Percentiles rank a stretch among this genome's conserved stretches.
These are phyloP conservation scores for Boletus sp. DNA, from an alignment of 768 basidiomycete species.

Conservation along the genomic window DNA sequence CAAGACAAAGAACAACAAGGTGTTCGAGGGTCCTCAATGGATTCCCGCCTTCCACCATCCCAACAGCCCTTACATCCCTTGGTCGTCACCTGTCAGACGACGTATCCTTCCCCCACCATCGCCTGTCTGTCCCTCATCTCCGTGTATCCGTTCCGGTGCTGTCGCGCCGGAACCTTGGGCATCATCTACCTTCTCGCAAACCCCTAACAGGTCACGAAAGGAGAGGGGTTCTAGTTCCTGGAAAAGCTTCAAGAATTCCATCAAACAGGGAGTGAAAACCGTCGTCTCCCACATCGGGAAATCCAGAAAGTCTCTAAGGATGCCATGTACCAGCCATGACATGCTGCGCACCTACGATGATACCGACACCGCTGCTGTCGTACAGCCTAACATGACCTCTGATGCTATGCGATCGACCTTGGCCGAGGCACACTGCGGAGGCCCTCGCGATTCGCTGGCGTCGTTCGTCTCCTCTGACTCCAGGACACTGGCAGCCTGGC, in stretches of 20 bases:
- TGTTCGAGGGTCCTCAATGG: conserved; percentile 30
- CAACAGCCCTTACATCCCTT: conserved; percentile 57
- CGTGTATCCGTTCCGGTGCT: conserved; percentile 38
- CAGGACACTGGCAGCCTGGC: conserved; percentile 34
- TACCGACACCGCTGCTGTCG: background rate
- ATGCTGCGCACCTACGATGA: conserved; percentile 11
- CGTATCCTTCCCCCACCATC: conserved; percentile 40
- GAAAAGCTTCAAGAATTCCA: conserved; percentile 34
- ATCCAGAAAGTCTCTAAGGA: conserved; percentile 14
- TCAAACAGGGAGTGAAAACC: conserved; percentile 23
- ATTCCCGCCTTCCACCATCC: conserved; percentile 46
- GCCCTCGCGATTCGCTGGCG: conserved; percentile 21
- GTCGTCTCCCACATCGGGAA: conserved; percentile 19
- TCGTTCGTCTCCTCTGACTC: conserved; percentile 37
- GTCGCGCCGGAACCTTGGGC: conserved; percentile 42
- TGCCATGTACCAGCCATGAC: conserved; percentile 7
- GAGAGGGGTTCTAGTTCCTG: conserved; percentile 27
- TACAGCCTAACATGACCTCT: background rate
- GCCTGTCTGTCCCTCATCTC: conserved; percentile 36
- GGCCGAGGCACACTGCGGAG: conserved; percentile 12
- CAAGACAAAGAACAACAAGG: conserved; percentile 22
- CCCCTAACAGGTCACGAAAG: conserved; percentile 19
- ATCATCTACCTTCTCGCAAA: conserved; percentile 20
- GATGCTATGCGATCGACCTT: conserved; percentile 4
- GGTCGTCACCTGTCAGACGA: conserved; percentile 43